Evolutionary conservation across 495 filamentous ascomycete genomes (phyloP).

Genomic region (Lasiosphaeris hirsuta): DNA sequence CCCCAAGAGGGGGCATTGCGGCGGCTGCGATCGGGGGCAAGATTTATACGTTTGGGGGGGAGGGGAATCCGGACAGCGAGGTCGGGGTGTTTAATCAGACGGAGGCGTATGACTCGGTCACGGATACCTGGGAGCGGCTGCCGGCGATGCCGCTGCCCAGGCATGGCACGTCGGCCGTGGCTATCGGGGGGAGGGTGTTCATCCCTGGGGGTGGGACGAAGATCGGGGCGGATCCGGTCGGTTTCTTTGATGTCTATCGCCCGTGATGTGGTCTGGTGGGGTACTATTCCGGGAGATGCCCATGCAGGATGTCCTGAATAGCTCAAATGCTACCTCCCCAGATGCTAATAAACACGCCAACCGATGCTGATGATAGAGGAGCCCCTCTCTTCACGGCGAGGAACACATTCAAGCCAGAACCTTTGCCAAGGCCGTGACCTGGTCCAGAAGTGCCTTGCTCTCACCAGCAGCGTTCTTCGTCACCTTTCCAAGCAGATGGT

Average conservation of each 20-base stretch:
- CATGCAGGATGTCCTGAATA: too few species aligned
- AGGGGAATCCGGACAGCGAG: slow-evolving; percentile 29
- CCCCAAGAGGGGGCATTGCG: slow-evolving; percentile 27
- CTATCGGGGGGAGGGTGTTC: slow-evolving; percentile 25
- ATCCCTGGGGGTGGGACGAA: slow-evolving; percentile 20
- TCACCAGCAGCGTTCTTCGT: slow-evolving; percentile 43
- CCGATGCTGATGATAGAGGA: too few species aligned
- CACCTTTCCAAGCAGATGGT: slow-evolving; percentile 48
- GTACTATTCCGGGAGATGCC: background rate
- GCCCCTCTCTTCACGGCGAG: too few species aligned
- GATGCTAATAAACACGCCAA: too few species aligned
- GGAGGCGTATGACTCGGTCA: slow-evolving; percentile 31
- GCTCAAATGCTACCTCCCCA: too few species aligned
- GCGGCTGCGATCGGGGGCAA: slow-evolving; percentile 24
- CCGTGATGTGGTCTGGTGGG: too few species aligned
- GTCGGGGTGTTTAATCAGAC: slow-evolving; percentile 26
- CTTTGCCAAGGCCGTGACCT: slow-evolving; percentile 36
- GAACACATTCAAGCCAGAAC: slow-evolving; percentile 29
- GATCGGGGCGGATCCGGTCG: background rate
- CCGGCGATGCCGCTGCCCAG: slow-evolving; percentile 29
- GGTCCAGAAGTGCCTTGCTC: slow-evolving; percentile 33
- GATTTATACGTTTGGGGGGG: slow-evolving; percentile 39
- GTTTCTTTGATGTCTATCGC: slow-evolving; percentile 3
- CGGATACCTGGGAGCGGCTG: slow-evolving; percentile 25
- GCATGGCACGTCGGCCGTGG: slow-evolving; percentile 32